Evolutionary conservation across 257 asterid species (phyloP).

Genomic region (Penstemon barbatus): DNA sequence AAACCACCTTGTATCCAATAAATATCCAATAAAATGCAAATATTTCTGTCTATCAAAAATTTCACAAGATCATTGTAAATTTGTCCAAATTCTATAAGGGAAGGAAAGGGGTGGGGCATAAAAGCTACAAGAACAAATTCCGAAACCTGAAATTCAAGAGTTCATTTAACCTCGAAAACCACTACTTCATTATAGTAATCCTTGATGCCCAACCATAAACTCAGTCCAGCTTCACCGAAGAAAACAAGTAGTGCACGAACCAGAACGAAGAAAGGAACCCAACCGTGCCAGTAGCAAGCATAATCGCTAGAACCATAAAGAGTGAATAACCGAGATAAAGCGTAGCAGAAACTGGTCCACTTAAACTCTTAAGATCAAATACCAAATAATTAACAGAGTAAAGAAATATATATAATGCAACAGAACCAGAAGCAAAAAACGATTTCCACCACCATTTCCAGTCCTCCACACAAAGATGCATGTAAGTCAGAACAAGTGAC

Average conservation of each 20-base stretch:
- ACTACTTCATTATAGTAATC: constrained; percentile 15
- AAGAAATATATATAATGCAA: constrained; percentile 69
- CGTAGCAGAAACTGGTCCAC: constrained; percentile 85
- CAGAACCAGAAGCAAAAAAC: constrained; percentile 82
- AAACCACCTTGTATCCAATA: constrained; percentile 9
- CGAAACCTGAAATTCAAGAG: constrained; percentile 16
- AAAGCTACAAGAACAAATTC: constrained; percentile 27
- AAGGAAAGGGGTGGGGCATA: constrained; percentile 10
- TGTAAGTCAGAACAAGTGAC: constrained; percentile 80
- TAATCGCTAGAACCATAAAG: constrained; percentile 75
- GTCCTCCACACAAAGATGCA: constrained; percentile 90
- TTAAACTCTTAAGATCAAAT: constrained; percentile 76
- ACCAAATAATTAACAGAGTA: constrained; percentile 72
- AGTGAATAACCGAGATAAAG: constrained; percentile 81
- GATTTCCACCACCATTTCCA: constrained; percentile 98
- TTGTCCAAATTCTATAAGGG: constrained; percentile 27
- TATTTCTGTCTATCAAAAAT: constrained; percentile 24
- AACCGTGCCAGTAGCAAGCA: constrained; percentile 85
- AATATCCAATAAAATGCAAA: constrained; percentile 10
- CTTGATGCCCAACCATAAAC: constrained; percentile 3
- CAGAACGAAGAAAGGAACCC: constrained; percentile 85
- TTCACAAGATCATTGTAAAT: constrained; percentile 24
- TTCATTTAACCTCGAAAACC: constrained; percentile 11
- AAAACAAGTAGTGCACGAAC: constrained; percentile 86
- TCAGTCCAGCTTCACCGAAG: constrained; percentile 83